Conservation (phyloP, 768 basidiomycete species). For the Pulveroboletus ravenelii region DNA sequence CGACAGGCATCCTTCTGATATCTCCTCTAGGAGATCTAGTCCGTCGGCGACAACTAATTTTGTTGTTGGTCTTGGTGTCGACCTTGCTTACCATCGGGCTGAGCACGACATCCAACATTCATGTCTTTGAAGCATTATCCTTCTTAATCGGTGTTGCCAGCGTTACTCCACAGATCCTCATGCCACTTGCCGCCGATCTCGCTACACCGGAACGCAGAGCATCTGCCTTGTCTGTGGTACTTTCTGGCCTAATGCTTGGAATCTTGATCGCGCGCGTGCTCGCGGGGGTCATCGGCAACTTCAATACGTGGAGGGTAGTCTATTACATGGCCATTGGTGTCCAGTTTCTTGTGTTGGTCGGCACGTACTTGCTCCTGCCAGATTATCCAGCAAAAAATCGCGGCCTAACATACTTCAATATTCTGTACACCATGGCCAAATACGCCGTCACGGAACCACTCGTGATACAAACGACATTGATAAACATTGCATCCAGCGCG, state of each 20-base stretch:
- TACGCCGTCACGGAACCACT: conserved; percentile 74
- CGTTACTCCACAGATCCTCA: conserved; percentile 72
- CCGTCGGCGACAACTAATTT: conserved; percentile 64
- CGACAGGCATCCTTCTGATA: conserved; percentile 65
- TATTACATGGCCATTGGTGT: conserved; percentile 76
- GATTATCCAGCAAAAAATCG: conserved; percentile 79
- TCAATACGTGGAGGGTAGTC: conserved; percentile 64
- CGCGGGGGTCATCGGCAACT: conserved; percentile 71
- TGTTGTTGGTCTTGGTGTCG: conserved; percentile 51
- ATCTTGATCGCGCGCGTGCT: conserved; percentile 71
- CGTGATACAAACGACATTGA: conserved; percentile 61
- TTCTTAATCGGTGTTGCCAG: conserved; percentile 68
- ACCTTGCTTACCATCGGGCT: conserved; percentile 66
- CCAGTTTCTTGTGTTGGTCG: conserved; percentile 52
- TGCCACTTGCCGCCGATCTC: conserved; percentile 77
- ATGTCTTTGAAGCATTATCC: conserved; percentile 59
- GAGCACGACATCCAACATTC: conserved; percentile 53
- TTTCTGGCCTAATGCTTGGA: conserved; percentile 65
- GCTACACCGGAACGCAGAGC: conserved; percentile 71
- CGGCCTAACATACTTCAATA: conserved; percentile 59
- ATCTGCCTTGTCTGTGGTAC: conserved; percentile 69
- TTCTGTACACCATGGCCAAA: conserved; percentile 74
- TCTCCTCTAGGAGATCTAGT: conserved; percentile 82
- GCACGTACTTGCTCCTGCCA: conserved; percentile 65
- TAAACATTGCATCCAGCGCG: conserved; percentile 56